Base-by-base conservation (phyloP, 768 basidiomycete species). In the Cyclocybe aegerita region DNA sequence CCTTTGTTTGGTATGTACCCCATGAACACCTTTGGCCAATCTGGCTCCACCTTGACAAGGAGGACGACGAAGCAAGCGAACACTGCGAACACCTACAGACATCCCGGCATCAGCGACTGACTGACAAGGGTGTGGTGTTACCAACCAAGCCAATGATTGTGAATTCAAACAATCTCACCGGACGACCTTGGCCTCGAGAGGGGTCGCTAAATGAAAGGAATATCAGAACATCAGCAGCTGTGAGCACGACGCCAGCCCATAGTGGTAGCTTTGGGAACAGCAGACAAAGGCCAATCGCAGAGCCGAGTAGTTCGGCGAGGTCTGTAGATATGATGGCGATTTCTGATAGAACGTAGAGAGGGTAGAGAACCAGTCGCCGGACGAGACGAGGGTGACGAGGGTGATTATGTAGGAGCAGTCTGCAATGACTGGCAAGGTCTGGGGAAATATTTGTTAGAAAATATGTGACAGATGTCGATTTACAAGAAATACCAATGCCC, bases 41-140 rank as follows among this genome's bases (percentile, higher is more conserved):
- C 60, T 4, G 88, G 81, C n/a, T 71, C 51, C 16, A 86, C 77
- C 62, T 76, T 79, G 42, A 85, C 72, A 37, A 90, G 75, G 45
- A 93, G 75, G 30, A 85, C 72, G 33, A 78, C 69, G 71, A 91
- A 88, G 63, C 82, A 85, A 9, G 78, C 71, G 37, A 92, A 79
- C 0, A 90, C 85, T 15, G 75, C 69, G 7, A 87, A 56, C 31
- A 80, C 78, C 82, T 76, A 57, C 52, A 38, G 29, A 31, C 39
- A n/a, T 31, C 14, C 10, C 40, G 63, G 29, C 55, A 40, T 61
- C 59, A 65, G 60, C 57, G 35, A 35, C 16, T 43, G 15, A 35
- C 30, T 33, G 15, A 15, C 23, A 15, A 46, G 35, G 43, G 33
- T 56, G 23, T 65, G 62, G 34, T 70, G n/a, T 56, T 65, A 56